Conservation (phyloP, 441 rosid species). For the Arabidopsis lyrata region DNA sequence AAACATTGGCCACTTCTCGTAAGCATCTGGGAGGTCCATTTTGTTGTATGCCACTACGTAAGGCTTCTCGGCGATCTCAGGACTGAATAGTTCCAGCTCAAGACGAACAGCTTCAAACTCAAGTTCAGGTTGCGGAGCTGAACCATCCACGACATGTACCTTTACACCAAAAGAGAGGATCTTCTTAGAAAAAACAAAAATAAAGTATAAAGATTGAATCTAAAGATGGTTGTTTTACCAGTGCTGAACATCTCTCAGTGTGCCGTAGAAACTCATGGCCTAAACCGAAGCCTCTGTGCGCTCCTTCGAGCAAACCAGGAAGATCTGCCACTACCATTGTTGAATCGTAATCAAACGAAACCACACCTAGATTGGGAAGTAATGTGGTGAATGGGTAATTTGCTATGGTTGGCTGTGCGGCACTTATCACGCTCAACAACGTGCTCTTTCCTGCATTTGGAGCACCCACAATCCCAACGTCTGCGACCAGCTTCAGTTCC, state of each 20-base stretch:
- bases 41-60: slow-evolving; percentile 88
- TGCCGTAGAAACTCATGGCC: slow-evolving; percentile 94
- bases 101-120: slow-evolving; percentile 97
- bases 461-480: slow-evolving; percentile 93
- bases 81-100: slow-evolving; percentile 89
- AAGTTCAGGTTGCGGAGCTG: slow-evolving; percentile 78
- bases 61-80: slow-evolving; percentile 87
- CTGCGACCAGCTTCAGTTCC: slow-evolving; percentile 91
- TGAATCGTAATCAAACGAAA: slow-evolving; percentile 86
- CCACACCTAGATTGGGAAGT: slow-evolving; percentile 93
- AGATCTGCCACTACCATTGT: slow-evolving; percentile 96
- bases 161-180: slow-evolving; percentile 43
- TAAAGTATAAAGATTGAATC: neutral
- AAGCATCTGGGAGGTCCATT: slow-evolving; percentile 92
- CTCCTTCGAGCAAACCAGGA: slow-evolving; percentile 98
- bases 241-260: slow-evolving; percentile 94
- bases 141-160: slow-evolving; percentile 97
- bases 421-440: slow-evolving; percentile 82
- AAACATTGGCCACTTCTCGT: slow-evolving; percentile 77
- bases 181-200: neutral
- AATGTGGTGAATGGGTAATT: slow-evolving; percentile 93
- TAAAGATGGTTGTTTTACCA: slow-evolving; percentile 60
- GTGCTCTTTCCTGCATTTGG: slow-evolving; percentile 98
- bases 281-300: slow-evolving; percentile 90
- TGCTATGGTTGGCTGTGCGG: slow-evolving; percentile 89